Evolutionary conservation across 768 basidiomycete genomes (phyloP), one percentile per base, ranked within the genome.

Genomic region (Tulasnella sp.): DNA sequence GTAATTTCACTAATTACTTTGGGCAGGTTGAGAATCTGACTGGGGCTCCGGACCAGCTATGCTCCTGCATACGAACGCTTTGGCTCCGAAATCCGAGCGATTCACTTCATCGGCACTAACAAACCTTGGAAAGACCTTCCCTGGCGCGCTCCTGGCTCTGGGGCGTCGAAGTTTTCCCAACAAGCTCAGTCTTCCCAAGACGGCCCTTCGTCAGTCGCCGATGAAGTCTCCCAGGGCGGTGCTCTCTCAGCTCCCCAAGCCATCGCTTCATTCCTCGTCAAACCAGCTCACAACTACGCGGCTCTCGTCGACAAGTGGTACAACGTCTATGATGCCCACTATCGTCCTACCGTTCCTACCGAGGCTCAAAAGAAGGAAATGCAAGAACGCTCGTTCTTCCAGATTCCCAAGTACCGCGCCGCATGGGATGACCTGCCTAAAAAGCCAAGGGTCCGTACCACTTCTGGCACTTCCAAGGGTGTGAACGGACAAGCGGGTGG

Each of bases 51-150:
- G 79, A 78, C 81, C 83, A 97, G 95, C 76, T 99, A 99, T 87
- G 96, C 96, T 7, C 98, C 98, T 80, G 98, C 98, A 18, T 98
- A 98, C 86, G 92, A 94, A 85, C 94, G 97, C 58, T 98, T 94
- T 84, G 96, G 96, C 46, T 91, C 94, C 69, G 89, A 93, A 83
- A 97, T 97, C 85, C 91, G 91, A 73, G 92, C 92, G 80, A 90
- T 98, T 81, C 96, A 98, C 86, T 98, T 98, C 84, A 98, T 99
- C 83, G 97, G 97, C 22, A 90, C 92, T n/a, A 91, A 95, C 86
- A 99, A 99, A 87, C 97, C 98, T 20, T 99, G 98, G 97, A 89
- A 91, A 75, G 90, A 91, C 24, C 88, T 96, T 75, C 85, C 90
- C 73, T 92, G 89, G 85, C 92, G 95, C 44, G 88, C 92, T 14